These are phyloP conservation scores for Basipetospora chlamydospora DNA, from an alignment of 2,329 filamentous ascomycete genomes.

Conservation along the genomic window DNA sequence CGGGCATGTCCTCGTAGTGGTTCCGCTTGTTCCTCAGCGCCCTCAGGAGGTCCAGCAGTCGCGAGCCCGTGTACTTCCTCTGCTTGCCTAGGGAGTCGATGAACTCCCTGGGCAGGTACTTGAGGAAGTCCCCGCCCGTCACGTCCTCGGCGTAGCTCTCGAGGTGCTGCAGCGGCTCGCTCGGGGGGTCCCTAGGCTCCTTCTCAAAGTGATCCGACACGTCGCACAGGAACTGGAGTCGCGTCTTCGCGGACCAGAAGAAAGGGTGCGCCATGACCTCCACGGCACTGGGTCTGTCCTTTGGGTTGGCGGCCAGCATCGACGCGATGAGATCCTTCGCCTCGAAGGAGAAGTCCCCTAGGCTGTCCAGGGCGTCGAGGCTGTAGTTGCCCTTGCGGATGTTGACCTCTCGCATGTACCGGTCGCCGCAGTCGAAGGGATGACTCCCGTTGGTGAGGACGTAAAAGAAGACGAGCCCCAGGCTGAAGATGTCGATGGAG, in stretches of 20 bases:
- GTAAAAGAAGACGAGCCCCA: conserved; percentile 97
- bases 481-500: conserved; percentile 92
- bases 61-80: conserved; percentile 77
- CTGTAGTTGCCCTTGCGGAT: conserved; percentile 81
- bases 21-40: conserved; percentile 93
- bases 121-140: conserved; percentile 63
- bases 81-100: conserved; percentile 85
- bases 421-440: conserved; percentile 85
- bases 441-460: conserved; percentile 88
- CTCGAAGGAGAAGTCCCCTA: conserved; percentile 76
- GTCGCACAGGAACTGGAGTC: conserved; percentile 84
- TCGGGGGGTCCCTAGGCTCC: conserved; percentile 72
- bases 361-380: conserved; percentile 52
- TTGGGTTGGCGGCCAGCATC: conserved; percentile 52
- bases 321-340: conserved; percentile 72
- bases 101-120: conserved; percentile 61
- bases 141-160: conserved; percentile 37
- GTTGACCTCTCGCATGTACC: conserved; percentile 93
- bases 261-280: conserved; percentile 88
- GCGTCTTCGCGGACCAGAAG: conserved; percentile 86
- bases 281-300: conserved; percentile 51
- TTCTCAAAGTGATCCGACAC: conserved; percentile 95
- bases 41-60: conserved; percentile 72
- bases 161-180: conserved; percentile 45
- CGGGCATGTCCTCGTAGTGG: conserved; percentile 93